A percentile compares a stretch with the other conserved stretches of the same genome.
phyloP scores from a whole-genome alignment of 2,329 filamentous ascomycete genomes.

The Bertia moriformis region DNA sequence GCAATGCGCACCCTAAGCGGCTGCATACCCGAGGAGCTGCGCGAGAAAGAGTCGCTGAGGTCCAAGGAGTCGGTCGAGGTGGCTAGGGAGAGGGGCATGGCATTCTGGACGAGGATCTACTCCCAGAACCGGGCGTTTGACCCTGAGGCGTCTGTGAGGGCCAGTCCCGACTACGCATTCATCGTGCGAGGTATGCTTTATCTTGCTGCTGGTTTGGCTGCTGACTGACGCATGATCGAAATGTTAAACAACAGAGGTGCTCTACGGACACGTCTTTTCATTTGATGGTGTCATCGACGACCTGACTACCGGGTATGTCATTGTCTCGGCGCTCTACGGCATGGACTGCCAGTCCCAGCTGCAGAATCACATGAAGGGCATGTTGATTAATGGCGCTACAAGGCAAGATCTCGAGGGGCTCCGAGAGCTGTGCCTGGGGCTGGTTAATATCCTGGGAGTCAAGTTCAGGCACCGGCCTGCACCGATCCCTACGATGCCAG shows the following conservation, averaged over 20 bases:
- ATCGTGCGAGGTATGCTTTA: too few relatives aligned
- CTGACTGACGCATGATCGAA: neutral
- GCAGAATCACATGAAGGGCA: slow-evolving; percentile 5
- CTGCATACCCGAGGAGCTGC: neutral
- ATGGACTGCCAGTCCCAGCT: slow-evolving; percentile 4
- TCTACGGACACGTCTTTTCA: slow-evolving; percentile 4
- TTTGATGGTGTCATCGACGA: slow-evolving; percentile 3
- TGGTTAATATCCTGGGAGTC: too few relatives aligned
- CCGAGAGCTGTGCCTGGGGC: slow-evolving; percentile 3
- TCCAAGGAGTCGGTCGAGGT: too few relatives aligned
- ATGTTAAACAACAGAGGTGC: too few relatives aligned
- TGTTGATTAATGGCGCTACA: slow-evolving; percentile 4
- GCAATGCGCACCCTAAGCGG: neutral
- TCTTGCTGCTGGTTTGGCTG: neutral
- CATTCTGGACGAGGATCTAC: too few relatives aligned
- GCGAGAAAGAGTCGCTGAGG: neutral
- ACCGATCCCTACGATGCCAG: too few relatives aligned
- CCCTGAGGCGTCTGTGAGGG: too few relatives aligned
- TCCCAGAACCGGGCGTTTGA: too few relatives aligned
- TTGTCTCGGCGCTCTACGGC: slow-evolving; percentile 4
- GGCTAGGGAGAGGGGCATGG: too few relatives aligned
- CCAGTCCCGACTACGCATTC: too few relatives aligned
- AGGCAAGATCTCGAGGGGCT: slow-evolving; percentile 3
- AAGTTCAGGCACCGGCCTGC: too few relatives aligned
- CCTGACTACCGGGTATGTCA: slow-evolving; percentile 3